phyloP scores from a whole-genome alignment of 345 rosid species.

The Acer campestre region DNA sequence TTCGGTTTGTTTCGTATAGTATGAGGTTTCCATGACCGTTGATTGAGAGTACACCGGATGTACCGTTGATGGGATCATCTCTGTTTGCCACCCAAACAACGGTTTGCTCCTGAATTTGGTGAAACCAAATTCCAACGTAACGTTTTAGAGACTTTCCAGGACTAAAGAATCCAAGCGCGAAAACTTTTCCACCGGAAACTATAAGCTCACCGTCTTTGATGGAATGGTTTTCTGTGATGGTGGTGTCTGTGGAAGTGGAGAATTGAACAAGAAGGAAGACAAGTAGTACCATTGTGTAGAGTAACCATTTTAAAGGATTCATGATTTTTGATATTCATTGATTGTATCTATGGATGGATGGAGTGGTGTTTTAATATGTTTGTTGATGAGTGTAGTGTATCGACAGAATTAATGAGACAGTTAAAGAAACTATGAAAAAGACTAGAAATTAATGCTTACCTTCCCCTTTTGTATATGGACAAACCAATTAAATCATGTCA shows the following conservation, averaged over 20 bases:
- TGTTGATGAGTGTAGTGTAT: too few species aligned
- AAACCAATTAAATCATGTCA: too few species aligned
- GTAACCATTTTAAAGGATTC: slow-evolving; percentile 4
- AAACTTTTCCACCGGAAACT: slow-evolving; percentile 40
- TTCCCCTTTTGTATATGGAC: too few species aligned
- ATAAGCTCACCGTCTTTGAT: slow-evolving; percentile 51
- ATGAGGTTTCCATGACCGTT: slow-evolving; percentile 46
- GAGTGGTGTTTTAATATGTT: slow-evolving; percentile 10
- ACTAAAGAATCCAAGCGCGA: slow-evolving; percentile 73
- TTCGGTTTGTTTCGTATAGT: slow-evolving; percentile 24
- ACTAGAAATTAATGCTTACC: too few species aligned
- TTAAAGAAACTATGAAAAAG: too few species aligned
- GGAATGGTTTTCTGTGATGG: slow-evolving; percentile 29
- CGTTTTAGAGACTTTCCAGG: slow-evolving; percentile 47
- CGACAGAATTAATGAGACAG: too few species aligned
- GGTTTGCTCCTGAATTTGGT: slow-evolving; percentile 42
- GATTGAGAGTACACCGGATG: slow-evolving; percentile 45
- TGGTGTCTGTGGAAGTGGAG: slow-evolving; percentile 25
- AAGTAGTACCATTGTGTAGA: background rate
- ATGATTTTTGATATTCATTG: slow-evolving; percentile 5
- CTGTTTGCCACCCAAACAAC: slow-evolving; percentile 87
- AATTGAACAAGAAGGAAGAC: slow-evolving; percentile 25
- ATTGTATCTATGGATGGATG: background rate
- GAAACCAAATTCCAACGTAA: slow-evolving; percentile 81
- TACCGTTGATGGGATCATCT: slow-evolving; percentile 49